Percentiles rank a stretch among this genome's conserved stretches.
phyloP scores from a whole-genome alignment of 1,284 basidiomycete genomes.

The Ustilago xerochloae region DNA sequence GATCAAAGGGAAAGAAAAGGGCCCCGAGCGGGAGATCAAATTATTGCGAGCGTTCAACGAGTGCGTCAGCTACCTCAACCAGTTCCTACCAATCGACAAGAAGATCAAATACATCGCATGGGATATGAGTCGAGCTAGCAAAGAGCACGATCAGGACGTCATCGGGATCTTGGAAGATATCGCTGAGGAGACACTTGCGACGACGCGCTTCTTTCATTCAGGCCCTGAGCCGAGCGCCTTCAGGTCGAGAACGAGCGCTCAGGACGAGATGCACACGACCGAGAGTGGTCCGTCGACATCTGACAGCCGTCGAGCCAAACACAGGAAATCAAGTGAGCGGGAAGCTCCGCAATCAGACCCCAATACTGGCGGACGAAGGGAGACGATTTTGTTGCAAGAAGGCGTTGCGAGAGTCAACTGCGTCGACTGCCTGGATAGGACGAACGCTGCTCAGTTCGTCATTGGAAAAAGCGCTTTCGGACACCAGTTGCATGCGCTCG shows the following conservation, averaged over 20 bases:
- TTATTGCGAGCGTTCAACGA: conserved; percentile 89
- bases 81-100: conserved; percentile 83
- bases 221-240: conserved; percentile 66
- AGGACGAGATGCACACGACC: conserved; percentile 1
- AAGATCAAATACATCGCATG: conserved; percentile 92
- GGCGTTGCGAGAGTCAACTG: conserved; percentile 76
- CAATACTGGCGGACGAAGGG: conserved; percentile 16
- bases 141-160: conserved; percentile 91
- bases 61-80: conserved; percentile 92
- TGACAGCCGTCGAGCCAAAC: neutral
- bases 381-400: conserved; percentile 81
- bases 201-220: conserved; percentile 91
- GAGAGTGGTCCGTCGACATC: neutral
- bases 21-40: conserved; percentile 90
- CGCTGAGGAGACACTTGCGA: conserved; percentile 90
- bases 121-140: conserved; percentile 78
- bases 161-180: conserved; percentile 95
- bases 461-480: conserved; percentile 95
- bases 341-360: neutral
- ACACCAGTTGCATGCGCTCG: conserved; percentile 94
- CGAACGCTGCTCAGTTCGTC: conserved; percentile 97
- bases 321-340: neutral
- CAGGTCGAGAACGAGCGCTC: neutral
- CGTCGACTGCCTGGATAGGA: conserved; percentile 90
- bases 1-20: conserved; percentile 75